Conservation (phyloP, 1,284 basidiomycete genomes). For the Sanguinoderma infundibulare region DNA sequence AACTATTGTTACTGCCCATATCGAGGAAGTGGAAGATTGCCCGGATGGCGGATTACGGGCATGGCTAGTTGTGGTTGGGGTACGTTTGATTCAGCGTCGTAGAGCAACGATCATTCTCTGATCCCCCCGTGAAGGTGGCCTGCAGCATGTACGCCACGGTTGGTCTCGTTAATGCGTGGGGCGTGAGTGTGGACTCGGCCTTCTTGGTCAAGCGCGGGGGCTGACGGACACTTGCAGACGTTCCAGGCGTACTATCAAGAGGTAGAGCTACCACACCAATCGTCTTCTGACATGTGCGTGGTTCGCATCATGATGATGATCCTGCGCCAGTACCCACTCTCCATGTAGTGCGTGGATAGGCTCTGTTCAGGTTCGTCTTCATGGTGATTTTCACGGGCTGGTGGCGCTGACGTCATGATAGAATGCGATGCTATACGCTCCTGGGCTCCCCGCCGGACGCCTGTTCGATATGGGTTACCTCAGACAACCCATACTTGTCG, state of each 20-base stretch:
- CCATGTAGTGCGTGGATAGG: neutral
- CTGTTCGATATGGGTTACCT: neutral
- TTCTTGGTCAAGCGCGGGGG: neutral
- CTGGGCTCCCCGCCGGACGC: neutral
- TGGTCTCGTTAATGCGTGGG: neutral
- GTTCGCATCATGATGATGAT: neutral
- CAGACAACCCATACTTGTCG: neutral
- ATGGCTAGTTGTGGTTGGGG: neutral
- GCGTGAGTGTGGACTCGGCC: neutral
- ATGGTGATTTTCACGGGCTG: neutral
- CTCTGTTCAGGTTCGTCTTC: neutral
- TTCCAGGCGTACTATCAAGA: constrained; percentile 1
- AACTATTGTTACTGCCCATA: neutral
- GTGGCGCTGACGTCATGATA: neutral
- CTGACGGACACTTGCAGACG: neutral
- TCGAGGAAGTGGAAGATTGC: neutral
- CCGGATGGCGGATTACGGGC: neutral
- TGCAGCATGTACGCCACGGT: neutral
- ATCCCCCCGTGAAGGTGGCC: neutral
- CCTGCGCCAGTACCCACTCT: neutral
- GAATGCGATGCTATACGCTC: neutral
- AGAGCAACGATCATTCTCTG: neutral
- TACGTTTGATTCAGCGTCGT: neutral
- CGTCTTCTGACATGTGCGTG: neutral
- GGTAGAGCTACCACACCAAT: neutral